phyloP scores from a whole-genome alignment of 2,329 filamentous ascomycete species.

The Aspergillus pseudoviridinutans region DNA sequence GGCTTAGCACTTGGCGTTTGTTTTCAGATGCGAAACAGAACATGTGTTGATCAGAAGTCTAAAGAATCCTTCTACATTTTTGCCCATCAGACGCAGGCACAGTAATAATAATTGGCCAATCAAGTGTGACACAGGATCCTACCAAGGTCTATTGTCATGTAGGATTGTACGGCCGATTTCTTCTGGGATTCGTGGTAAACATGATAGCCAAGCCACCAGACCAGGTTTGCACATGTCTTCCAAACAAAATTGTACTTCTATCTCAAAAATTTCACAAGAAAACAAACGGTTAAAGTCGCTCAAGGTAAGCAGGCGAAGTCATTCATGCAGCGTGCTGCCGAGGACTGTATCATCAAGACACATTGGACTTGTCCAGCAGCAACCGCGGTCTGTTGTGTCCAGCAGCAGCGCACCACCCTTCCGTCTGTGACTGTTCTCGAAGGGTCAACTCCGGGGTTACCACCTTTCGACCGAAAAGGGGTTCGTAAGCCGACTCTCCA shows the following conservation, averaged over 20 bases:
- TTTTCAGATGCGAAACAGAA: not conserved
- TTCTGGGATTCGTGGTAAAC: not conserved
- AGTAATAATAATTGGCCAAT: not conserved
- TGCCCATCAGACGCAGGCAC: not conserved
- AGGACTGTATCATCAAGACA: not conserved
- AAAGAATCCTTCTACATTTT: not conserved
- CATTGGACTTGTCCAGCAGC: not conserved
- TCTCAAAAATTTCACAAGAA: not conserved
- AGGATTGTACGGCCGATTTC: not conserved
- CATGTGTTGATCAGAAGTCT: not conserved
- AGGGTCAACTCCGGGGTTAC: not conserved
- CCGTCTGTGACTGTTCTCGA: not conserved
- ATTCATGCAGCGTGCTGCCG: not conserved
- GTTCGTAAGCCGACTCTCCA: not conserved
- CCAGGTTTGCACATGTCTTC: not conserved
- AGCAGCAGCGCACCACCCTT: not conserved
- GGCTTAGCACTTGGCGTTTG: constrained; percentile 29
- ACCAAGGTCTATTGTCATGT: not conserved
- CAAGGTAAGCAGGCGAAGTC: not conserved
- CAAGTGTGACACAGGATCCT: not conserved
- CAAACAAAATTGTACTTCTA: not conserved
- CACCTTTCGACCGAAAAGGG: not conserved
- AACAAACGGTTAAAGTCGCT: not conserved
- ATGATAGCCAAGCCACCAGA: not conserved
- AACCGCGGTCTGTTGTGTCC: not conserved